A percentile compares a stretch with the other conserved stretches of the same genome.
These are phyloP conservation scores for Myxozyma udenii DNA, from an alignment of 805 yeast species.

Conservation along the genomic window DNA sequence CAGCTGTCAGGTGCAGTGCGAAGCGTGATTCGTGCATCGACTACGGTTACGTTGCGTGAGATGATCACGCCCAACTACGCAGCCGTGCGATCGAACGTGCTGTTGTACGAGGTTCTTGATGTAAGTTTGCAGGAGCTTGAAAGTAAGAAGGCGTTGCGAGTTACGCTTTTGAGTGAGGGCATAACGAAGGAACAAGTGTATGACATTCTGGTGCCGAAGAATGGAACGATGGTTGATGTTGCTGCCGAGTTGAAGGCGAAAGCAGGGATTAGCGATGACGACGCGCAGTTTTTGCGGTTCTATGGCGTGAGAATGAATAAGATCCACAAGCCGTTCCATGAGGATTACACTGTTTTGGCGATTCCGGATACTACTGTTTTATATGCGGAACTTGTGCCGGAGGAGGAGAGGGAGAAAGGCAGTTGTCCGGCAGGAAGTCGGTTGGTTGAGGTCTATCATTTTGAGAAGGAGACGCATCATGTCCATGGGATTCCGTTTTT, in stretches of 20 bases:
- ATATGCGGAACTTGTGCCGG: conserved; percentile 41
- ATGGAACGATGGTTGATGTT: conserved; percentile 55
- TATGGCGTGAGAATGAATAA: conserved; percentile 28
- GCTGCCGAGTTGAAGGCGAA: conserved; percentile 56
- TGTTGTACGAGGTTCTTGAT: conserved; percentile 75
- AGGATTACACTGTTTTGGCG: conserved; percentile 22
- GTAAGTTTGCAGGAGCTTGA: conserved; percentile 76
- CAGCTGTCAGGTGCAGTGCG: conserved; percentile 51
- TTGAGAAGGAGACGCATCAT: conserved; percentile 60
- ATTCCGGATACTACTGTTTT: conserved; percentile 43
- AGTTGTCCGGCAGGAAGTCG: conserved; percentile 21
- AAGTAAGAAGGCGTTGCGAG: conserved; percentile 59
- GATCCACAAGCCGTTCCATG: conserved; percentile 15
- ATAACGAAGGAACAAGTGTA: conserved; percentile 64
- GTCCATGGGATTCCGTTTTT: conserved; percentile 85
- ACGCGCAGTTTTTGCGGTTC: conserved; percentile 27
- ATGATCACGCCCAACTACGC: conserved; percentile 25
- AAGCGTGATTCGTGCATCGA: conserved; percentile 37
- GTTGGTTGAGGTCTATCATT: conserved; percentile 69
- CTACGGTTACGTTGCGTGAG: conserved; percentile 41
- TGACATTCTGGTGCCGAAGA: conserved; percentile 67
- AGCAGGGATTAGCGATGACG: conserved; percentile 49
- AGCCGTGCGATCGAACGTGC: conserved; percentile 27
- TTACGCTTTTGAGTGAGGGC: conserved; percentile 72
- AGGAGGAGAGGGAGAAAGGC: conserved; percentile 34